Evolutionary conservation across 2,329 filamentous ascomycete genomes (phyloP), one percentile per base, ranked within the genome.

Genomic region (Colletotrichum sp.): DNA sequence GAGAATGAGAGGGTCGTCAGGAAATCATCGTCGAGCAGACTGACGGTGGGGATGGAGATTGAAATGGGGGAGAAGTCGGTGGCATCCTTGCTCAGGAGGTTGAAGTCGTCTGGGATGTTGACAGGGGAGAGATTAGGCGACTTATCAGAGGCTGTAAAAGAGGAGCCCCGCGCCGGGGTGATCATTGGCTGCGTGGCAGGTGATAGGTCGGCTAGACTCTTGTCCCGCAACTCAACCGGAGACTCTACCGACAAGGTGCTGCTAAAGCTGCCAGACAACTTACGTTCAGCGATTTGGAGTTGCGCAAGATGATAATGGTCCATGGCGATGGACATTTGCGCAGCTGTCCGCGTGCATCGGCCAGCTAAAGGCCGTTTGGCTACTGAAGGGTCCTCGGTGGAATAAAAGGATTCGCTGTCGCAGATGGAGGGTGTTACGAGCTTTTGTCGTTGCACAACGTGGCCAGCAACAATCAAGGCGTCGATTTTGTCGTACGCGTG

Each of bases 1-100:
- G 91, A 92, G 81, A 93, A 93, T 78, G 88, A 88, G 78, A 93
- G 83, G 72, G 87, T 86, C 78, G 85, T 87, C 80, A 93, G 83
- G 81, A 91, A 90, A 79, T 89, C 90, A 84, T 92, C 89, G 77
- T 91, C 91, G 78, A 92, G 84, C 71, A 93, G 85, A 80, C 83
- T 86, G 72, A 90, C 89, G 71, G 88, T 89, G 59, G 91, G 91
- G 80, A 93, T 92, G 74, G 84, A 81, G 65, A 91, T 89, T 80
- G 86, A 88, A 81, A 93, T 87, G 75, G 90, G 90, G 76, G 86
- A 86, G 80, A 88, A 90, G 77, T 83, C 79, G 28, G 36, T 15
- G 48, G 39, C 44, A 75, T 75, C 73, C 73, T 75, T 75, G 73
- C 73, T 68, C 70, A 75, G 73, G 80, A 79, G 72, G 79, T 81